Evolutionary conservation across 495 filamentous ascomycete species (phyloP), one percentile per base, ranked within the genome.

Genomic region (Pseudomonodictys pantanalensis): DNA sequence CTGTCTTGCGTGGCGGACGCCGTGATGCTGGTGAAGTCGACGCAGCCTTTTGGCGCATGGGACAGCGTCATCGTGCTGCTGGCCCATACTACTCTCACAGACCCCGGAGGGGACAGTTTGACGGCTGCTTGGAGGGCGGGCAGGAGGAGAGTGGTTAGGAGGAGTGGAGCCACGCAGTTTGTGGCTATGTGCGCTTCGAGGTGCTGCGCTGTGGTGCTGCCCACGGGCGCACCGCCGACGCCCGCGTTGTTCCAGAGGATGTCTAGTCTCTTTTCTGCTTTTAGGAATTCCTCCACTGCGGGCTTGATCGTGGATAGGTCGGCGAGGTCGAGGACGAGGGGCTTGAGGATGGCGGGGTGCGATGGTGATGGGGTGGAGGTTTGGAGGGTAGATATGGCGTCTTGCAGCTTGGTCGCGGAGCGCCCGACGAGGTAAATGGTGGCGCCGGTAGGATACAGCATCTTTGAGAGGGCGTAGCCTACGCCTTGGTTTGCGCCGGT

Each of bases 101-200:
- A 46, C 23, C 39, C 3, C 2, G 8, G 39, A n/a, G 6, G 23
- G 24, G 52, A 45, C 20, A n/a, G 45, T 23, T 46, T 46, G 29
- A 25, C 52, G 2, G 22, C 52, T 46, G 39, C 52, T 29, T 25
- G 38, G 1, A 56, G 38, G 32, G 32, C 32, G 6, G 52, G 52
- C 2, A 56, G 1, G n/a, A 56, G 52, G 5, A 56, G 23, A 9
- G 3, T 45, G 1, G 52, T 56, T 15, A 56, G 47, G 18, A 56
- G 52, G 22, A 56, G 32, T 6, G 52, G 52, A 18, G 22, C 52
- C 8, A 56, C 52, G 17, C 22, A 18, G 24, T 56, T 56, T 11
- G 52, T 41, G 12, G 39, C 52, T 23, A 56, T 56, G 32, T 56
- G 52, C 24, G 39, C 52, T 46, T 56, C 52, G 18, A 56, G 52